phyloP scores from a whole-genome alignment of 306 rosid species.

The Cicer arietinum region DNA sequence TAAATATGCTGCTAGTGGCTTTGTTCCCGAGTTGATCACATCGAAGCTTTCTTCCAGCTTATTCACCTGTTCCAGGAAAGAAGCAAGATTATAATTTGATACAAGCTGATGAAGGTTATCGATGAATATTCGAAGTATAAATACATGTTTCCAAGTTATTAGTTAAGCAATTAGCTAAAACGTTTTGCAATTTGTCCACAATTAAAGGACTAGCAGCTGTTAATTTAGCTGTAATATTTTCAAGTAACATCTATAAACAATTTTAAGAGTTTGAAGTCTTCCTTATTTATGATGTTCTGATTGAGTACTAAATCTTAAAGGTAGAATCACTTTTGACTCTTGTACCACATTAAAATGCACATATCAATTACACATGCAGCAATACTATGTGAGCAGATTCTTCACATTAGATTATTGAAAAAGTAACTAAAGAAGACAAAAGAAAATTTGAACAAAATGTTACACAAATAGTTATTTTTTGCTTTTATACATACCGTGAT shows the following conservation, averaged over 20 bases:
- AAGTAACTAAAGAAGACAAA: conserved; percentile 10
- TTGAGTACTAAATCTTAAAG: too few relatives aligned
- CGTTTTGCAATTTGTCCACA: too few relatives aligned
- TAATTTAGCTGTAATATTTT: too few relatives aligned
- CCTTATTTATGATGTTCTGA: too few relatives aligned
- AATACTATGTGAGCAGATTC: not conserved
- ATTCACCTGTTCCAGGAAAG: conserved; percentile 66
- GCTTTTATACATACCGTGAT: conserved; percentile 65
- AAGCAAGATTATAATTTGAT: not conserved
- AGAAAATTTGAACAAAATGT: conserved; percentile 19
- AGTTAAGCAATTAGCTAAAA: too few relatives aligned
- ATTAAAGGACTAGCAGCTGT: too few relatives aligned
- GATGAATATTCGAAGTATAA: not conserved
- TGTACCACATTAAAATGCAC: too few relatives aligned
- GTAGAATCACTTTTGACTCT: too few relatives aligned
- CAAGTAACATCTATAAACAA: too few relatives aligned
- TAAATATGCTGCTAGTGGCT: conserved; percentile 94
- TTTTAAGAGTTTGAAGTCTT: too few relatives aligned
- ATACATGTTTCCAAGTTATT: too few relatives aligned
- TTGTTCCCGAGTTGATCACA: conserved; percentile 75
- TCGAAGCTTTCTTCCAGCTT: conserved; percentile 80
- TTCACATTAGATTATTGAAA: conserved; percentile 15
- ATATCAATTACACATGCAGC: too few relatives aligned
- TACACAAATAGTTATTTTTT: not conserved
- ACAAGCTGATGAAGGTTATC: not conserved